Base-by-base conservation (phyloP, 2,329 filamentous ascomycete genomes). In the Corniculantispora saksenae region DNA sequence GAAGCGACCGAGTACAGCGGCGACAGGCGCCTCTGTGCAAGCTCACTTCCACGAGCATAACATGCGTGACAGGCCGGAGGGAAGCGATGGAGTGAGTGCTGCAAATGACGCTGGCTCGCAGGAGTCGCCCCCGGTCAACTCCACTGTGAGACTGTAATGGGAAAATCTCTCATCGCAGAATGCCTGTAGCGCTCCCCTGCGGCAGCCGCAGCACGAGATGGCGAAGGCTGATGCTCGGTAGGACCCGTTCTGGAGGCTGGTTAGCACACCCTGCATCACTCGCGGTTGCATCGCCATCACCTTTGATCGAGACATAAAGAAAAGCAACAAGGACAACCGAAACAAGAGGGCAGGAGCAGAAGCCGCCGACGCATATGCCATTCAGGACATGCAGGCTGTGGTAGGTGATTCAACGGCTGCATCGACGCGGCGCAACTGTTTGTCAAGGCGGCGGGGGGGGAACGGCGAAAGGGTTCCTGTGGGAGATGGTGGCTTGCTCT, bases 401-500 rank as follows among this genome's bases (percentile, higher is more conserved):
- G n/a, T 59, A 9, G 8, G 21, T 40, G 23, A 29, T 43, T 21
- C 35, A 61, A 61, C 58, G 58, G 58, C 47, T 53, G 23, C 45
- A 61, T 43, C 35, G 29, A 38, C 12, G 35, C 38, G 48, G 50
- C 60, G 38, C n/a, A 47, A 27, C 7, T 50, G 23, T 19, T n/a
- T 29, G 56, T 32, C 19, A 32, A 45, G 58, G 47, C 23, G 21
- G 47, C 32, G 32, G 58, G 38, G 38, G n/a, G 21, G 43, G 19
- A 35, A 48, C 21, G 57, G 2, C 10, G n/a, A 12, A 48, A 53
- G 48, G 48, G 21, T 58, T 50, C 58, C 58, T 61, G 47, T 48
- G 29, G 58, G 21, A 62, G 60, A 62, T 62, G 60, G 60, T 62
- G 60, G 60, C 60, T 61, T 62, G 40, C 27, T 45, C 51, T 62